phyloP scores from a whole-genome alignment of 2,329 filamentous ascomycete genomes.

The Hypoxylon sp. region DNA sequence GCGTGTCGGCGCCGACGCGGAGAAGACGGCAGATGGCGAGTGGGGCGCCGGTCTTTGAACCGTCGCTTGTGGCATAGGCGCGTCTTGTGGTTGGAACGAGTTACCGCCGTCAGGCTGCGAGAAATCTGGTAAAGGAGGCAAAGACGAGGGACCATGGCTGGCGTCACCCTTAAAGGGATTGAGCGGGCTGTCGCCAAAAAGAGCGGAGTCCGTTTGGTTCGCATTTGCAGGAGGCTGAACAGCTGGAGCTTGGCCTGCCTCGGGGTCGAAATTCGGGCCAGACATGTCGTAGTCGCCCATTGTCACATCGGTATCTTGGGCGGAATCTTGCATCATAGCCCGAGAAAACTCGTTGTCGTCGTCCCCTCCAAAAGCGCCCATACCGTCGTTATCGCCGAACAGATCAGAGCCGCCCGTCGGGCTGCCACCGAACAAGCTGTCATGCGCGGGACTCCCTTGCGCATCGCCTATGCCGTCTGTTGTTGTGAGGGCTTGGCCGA shows the following conservation, averaged over 20 bases:
- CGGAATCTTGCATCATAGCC: conserved; percentile 69
- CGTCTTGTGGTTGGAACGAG: conserved; percentile 33
- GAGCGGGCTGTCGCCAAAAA: conserved; percentile 34
- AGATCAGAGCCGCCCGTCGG: conserved; percentile 77
- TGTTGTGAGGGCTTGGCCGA: conserved; percentile 49
- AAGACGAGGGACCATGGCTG: conserved; percentile 27
- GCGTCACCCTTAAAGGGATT: conserved; percentile 32
- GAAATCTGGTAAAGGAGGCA: conserved; percentile 41
- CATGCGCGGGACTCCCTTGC: conserved; percentile 76
- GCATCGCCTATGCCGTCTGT: conserved; percentile 66
- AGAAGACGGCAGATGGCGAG: conserved; percentile 56
- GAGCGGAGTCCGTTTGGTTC: conserved; percentile 29
- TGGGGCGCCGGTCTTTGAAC: conserved; percentile 42
- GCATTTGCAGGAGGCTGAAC: conserved; percentile 44
- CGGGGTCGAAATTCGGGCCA: conserved; percentile 54
- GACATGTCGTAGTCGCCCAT: conserved; percentile 57
- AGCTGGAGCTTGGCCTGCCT: conserved; percentile 47
- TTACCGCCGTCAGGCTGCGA: conserved; percentile 24
- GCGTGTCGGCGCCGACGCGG: conserved; percentile 56
- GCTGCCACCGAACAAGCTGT: conserved; percentile 85
- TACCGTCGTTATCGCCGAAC: conserved; percentile 82
- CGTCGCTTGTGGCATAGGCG: conserved; percentile 27
- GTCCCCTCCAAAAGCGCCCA: conserved; percentile 79
- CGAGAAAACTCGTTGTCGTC: conserved; percentile 87
- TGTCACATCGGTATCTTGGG: conserved; percentile 55